Base-by-base conservation (phyloP, 495 filamentous ascomycete genomes). In the Podospora pseudopauciseta region DNA sequence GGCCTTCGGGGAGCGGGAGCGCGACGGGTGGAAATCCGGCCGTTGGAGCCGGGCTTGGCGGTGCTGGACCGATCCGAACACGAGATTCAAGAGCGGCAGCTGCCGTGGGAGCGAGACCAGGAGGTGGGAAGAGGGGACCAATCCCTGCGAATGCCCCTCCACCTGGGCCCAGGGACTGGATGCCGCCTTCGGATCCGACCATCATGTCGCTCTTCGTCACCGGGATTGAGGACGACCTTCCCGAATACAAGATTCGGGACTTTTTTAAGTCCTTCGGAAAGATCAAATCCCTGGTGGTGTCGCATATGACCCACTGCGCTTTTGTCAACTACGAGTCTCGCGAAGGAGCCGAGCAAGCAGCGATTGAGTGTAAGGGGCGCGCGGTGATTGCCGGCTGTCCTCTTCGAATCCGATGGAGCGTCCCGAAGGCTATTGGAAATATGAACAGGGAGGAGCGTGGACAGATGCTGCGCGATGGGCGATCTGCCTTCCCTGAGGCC, bases 261-360 rank as follows among this genome's bases (percentile, higher is more conserved):
- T 95, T 95, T 83, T 99, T 99, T 80, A 85, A 89, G 30, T 85
- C 89, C 53, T 96, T 92, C 71, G 95, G 95, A 61, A 87, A 89
- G 71, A 87, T 99, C 64, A 92, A 94, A 65, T 95, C 91, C 3
- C 76, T 99, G 20, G 89, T 98, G 60, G 97, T 96, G 78, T 96
- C 93, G 15, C 95, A 99, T 78, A 94, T 96, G 78, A 91, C 95
- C 7, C 96, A 97, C 74, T 97, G 92, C 73, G 95, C 96, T 0
- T 99, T 97, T 73, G 86, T 99, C 78, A 99, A 98, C 80, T 99
- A 91, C 76, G 85, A 90, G 65, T 90, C 86, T 28, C 88, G 96
- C 64, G 87, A 91, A 56, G 88, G 85, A 2, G 95, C 95, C 11
- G 95, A 98, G 78, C 87, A 83, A 27, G 95, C 95, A 0, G 91